Conservation (phyloP, 2,329 filamentous ascomycete genomes). For the Colletotrichum sp. region DNA sequence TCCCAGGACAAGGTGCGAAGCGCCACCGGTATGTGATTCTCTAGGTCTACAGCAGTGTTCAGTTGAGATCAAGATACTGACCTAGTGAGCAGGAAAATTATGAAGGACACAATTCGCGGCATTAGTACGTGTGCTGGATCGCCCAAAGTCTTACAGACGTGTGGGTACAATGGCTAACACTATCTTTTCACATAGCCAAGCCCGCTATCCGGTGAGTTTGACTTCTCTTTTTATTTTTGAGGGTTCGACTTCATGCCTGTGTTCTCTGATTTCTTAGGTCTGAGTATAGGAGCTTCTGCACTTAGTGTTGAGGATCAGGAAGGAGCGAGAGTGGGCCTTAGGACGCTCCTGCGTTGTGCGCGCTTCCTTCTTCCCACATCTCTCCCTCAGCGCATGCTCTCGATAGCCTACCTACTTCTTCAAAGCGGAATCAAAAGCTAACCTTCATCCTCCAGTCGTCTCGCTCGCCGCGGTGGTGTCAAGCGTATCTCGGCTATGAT, state of each 20-base stretch:
- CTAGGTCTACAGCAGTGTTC: neutral
- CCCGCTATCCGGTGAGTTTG: constrained; percentile 55
- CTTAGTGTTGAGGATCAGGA: neutral
- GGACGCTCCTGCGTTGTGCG: neutral
- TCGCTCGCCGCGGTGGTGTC: constrained; percentile 78
- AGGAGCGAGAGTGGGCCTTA: neutral
- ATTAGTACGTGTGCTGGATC: constrained; percentile 45
- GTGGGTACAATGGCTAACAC: constrained; percentile 15
- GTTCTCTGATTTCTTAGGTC: neutral
- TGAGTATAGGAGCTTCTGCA: neutral
- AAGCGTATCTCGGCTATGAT: constrained; percentile 72
- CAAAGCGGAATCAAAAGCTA: neutral
- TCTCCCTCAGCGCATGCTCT: neutral
- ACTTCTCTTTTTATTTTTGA: neutral
- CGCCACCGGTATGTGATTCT: constrained; percentile 27
- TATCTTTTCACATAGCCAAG: constrained; percentile 46
- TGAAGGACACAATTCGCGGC: constrained; percentile 51
- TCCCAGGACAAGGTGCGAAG: constrained; percentile 26
- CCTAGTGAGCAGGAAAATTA: constrained; percentile 45
- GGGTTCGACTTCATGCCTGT: neutral
- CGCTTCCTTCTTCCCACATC: neutral
- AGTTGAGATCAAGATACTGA: neutral
- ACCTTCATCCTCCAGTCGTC: constrained; percentile 51
- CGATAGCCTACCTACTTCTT: neutral
- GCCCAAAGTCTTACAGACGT: constrained; percentile 17